A percentile compares a stretch with the other conserved stretches of the same genome.
Evolutionary conservation across 208 protist species (phyloP).

Genomic region (Acanthamoeba sp.): DNA sequence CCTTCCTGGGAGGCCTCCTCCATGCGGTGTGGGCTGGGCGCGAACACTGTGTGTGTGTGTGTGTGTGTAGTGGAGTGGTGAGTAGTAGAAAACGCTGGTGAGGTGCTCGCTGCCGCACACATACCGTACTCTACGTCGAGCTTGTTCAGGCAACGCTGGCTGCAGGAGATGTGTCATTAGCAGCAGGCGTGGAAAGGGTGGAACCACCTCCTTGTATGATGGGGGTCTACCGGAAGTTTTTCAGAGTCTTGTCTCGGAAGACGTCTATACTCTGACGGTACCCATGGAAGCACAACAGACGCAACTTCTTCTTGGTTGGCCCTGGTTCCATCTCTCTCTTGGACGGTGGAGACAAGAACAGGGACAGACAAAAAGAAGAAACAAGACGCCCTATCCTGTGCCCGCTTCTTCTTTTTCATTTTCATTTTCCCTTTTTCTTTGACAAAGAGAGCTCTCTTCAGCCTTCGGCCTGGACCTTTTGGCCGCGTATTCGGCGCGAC

Average conservation of each 20-base stretch:
- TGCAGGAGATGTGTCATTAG: not conserved
- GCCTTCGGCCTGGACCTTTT: not conserved
- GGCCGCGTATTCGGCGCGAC: not conserved
- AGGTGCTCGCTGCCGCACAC: not conserved
- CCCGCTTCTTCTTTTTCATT: too few species aligned
- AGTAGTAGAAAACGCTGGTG: too few species aligned
- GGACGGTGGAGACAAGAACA: too few species aligned
- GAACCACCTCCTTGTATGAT: not conserved
- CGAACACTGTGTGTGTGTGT: not conserved
- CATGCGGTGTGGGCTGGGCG: not conserved
- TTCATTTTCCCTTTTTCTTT: too few species aligned
- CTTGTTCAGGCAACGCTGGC: conserved; percentile 3
- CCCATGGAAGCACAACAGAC: not conserved
- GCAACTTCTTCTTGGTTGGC: not conserved
- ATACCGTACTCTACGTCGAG: not conserved
- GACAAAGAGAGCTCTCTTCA: too few species aligned
- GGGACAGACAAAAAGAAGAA: too few species aligned
- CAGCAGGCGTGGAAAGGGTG: not conserved
- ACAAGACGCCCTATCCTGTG: too few species aligned
- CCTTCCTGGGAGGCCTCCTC: conserved; percentile 17
- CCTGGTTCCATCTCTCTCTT: not conserved
- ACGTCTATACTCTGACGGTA: not conserved
- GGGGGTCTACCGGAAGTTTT: not conserved
- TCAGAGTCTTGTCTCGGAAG: not conserved
- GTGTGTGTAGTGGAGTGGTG: too few species aligned